phyloP scores from a whole-genome alignment of 345 rosid species.

The sweet orange (Citrus sinensis) region DVS_A1.0 CM039169.1:20242001-20242500 shows the following conservation, averaged over 20 bases:
- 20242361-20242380: neutral
- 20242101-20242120: constrained; percentile 29
- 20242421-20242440: too few species aligned
- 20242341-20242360: neutral
- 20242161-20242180: neutral
- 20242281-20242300: neutral
- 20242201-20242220: neutral
- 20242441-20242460: too few species aligned
- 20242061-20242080: constrained; percentile 26
- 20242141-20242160: neutral
- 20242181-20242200: neutral
- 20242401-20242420: too few species aligned
- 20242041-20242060: constrained; percentile 25
- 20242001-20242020: constrained; percentile 36
- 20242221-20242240: neutral
- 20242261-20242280: neutral
- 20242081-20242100: constrained; percentile 23
- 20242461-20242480: too few species aligned
- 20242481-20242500: too few species aligned
- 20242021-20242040: constrained; percentile 34
- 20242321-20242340: neutral
- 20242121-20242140: constrained; percentile 20
- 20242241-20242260: neutral
- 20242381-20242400: neutral
- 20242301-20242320: neutral